These are phyloP conservation scores for Botryotinia narcissicola DNA, from an alignment of 2,329 filamentous ascomycete species.

Conservation along the genomic window DNA sequence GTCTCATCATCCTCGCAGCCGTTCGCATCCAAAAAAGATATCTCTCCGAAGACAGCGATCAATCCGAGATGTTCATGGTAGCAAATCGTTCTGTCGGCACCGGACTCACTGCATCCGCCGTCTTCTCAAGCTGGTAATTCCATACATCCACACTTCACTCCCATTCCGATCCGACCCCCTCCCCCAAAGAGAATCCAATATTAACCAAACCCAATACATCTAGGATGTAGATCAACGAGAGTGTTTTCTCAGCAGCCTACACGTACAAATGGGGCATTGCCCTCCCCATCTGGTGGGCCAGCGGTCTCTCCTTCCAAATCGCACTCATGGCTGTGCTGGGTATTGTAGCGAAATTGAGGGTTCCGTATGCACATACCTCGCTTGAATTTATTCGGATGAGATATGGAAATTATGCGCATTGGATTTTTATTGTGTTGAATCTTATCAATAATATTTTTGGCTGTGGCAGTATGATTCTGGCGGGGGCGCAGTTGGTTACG, in stretches of 20 bases:
- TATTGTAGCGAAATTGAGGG: slow-evolving; percentile 48
- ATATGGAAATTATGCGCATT: slow-evolving; percentile 45
- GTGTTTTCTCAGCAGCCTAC: slow-evolving; percentile 41
- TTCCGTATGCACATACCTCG: slow-evolving; percentile 51
- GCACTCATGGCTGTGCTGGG: slow-evolving; percentile 49
- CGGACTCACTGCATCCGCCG: slow-evolving; percentile 25
- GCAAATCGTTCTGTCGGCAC: slow-evolving; percentile 28
- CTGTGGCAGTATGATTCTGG: slow-evolving; percentile 47
- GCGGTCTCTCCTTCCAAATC: slow-evolving; percentile 49
- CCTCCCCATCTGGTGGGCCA: slow-evolving; percentile 57
- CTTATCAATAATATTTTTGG: slow-evolving; percentile 46
- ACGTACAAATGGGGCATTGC: slow-evolving; percentile 69
- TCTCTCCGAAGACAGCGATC: slow-evolving; percentile 44
- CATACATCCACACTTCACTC: too few species aligned
- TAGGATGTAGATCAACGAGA: slow-evolving; percentile 45
- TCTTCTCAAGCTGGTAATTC: slow-evolving; percentile 22
- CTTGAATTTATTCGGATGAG: slow-evolving; percentile 50
- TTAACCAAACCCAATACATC: not conserved
- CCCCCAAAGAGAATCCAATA: not conserved
- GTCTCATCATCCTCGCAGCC: slow-evolving; percentile 46
- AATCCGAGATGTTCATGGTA: slow-evolving; percentile 43
- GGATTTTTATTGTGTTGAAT: slow-evolving; percentile 44
- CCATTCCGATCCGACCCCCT: too few species aligned
- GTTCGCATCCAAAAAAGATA: slow-evolving; percentile 47
- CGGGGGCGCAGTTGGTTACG: slow-evolving; percentile 42